These are phyloP conservation scores for Brettanomyces nanus DNA, from an alignment of 805 yeast genomes.

Conservation along the genomic window DNA sequence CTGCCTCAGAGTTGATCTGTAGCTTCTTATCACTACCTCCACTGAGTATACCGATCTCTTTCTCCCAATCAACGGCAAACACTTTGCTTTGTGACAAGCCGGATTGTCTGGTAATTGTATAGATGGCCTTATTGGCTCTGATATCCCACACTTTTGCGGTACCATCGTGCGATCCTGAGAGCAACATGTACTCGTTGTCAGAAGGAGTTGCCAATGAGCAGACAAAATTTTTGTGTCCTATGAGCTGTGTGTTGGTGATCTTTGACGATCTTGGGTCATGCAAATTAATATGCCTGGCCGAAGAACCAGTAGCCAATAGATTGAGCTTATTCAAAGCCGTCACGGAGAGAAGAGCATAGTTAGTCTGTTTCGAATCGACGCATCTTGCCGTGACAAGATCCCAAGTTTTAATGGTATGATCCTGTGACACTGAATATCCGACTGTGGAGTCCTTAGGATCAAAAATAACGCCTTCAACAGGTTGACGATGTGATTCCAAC, in stretches of 20 bases:
- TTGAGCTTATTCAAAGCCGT: conserved; percentile 59
- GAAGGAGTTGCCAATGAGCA: conserved; percentile 56
- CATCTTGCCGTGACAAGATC: conserved; percentile 81
- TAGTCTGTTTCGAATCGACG: conserved; percentile 82
- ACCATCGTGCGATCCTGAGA: conserved; percentile 92
- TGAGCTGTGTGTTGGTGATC: conserved; percentile 59
- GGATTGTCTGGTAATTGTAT: conserved; percentile 71
- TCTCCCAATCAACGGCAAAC: conserved; percentile 81
- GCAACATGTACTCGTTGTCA: conserved; percentile 64
- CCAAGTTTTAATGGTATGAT: conserved; percentile 94
- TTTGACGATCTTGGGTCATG: conserved; percentile 84
- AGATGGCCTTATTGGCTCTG: conserved; percentile 74
- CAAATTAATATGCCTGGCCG: conserved; percentile 92
- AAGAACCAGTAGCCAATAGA: conserved; percentile 85
- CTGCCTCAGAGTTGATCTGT: conserved; percentile 54
- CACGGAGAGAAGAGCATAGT: conserved; percentile 74
- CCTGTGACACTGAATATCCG: conserved; percentile 91
- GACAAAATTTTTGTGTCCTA: conserved; percentile 90
- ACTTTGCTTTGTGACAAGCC: conserved; percentile 54
- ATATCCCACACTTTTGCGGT: conserved; percentile 94
- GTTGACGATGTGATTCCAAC: conserved; percentile 74
- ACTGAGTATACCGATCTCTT: conserved; percentile 71
- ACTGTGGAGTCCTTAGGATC: conserved; percentile 69
- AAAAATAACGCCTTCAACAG: conserved; percentile 80
- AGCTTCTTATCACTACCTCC: conserved; percentile 93